Percentiles rank a stretch among this genome's conserved stretches.
phyloP scores from a whole-genome alignment of 1,139 yeast genomes.

The Nakaseomyces delphensis region DNA sequence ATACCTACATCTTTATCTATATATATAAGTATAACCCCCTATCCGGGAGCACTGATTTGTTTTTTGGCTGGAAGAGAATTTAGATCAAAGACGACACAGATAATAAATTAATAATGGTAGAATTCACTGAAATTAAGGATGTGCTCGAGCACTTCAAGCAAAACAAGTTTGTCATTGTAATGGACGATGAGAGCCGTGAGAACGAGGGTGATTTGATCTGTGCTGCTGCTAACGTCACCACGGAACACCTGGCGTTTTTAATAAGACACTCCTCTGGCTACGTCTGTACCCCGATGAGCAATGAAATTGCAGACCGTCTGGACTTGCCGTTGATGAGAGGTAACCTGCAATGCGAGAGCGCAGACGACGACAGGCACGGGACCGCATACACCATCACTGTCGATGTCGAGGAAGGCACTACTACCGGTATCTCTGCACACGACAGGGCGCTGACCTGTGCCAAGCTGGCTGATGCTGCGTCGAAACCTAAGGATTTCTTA shows the following conservation, averaged over 20 bases:
- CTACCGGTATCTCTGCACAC: constrained; percentile 96
- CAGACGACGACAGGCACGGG: constrained; percentile 70
- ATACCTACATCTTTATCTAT: no score
- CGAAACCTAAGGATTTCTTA: constrained; percentile 58
- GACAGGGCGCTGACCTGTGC: constrained; percentile 84
- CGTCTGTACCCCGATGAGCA: constrained; percentile 83
- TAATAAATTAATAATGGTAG: background rate
- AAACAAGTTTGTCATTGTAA: constrained; percentile 86
- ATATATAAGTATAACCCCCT: no score
- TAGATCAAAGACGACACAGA: background rate
- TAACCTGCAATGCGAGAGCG: constrained; percentile 24
- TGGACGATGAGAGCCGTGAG: constrained; percentile 94
- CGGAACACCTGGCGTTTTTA: constrained; percentile 87
- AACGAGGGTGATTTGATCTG: constrained; percentile 95
- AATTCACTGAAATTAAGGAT: constrained; percentile 54
- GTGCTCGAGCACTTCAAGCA: constrained; percentile 74
- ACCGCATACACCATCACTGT: constrained; percentile 95
- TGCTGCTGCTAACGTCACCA: constrained; percentile 75
- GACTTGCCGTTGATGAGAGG: constrained; percentile 75
- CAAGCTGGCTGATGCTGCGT: constrained; percentile 52
- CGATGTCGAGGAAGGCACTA: constrained; percentile 75
- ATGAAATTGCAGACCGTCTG: constrained; percentile 67
- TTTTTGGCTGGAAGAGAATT: background rate
- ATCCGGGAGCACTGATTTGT: no score
- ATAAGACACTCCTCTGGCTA: constrained; percentile 87